Evolutionary conservation across 768 basidiomycete genomes (phyloP).

Genomic region (Russula lepida): DNA sequence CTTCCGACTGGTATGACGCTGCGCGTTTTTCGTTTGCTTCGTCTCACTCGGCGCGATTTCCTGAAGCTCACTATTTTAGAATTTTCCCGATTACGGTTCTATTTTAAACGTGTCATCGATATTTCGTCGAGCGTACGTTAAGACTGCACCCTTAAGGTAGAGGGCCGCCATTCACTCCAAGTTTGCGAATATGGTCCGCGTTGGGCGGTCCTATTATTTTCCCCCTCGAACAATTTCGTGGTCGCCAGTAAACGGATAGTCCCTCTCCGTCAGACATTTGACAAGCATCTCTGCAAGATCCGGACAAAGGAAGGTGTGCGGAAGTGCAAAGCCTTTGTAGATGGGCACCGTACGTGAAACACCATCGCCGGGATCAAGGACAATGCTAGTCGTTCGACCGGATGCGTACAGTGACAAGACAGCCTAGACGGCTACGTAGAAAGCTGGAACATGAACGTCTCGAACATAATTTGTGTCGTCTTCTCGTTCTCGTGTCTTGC

Average conservation of each 20-base stretch:
- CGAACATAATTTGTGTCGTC: conserved; percentile 77
- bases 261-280: conserved; percentile 84
- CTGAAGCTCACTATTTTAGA: too few relatives aligned
- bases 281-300: conserved; percentile 80
- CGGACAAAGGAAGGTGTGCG: conserved; percentile 87
- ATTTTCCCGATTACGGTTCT: too few relatives aligned
- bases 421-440: conserved; percentile 68
- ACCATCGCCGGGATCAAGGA: conserved; percentile 94
- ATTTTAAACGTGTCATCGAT: too few relatives aligned
- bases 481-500: conserved; percentile 67
- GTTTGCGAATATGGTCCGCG: too few relatives aligned
- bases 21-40: too few relatives aligned
- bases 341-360: conserved; percentile 95
- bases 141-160: too few relatives aligned
- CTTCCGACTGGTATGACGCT: too few relatives aligned
- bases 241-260: conserved; percentile 92
- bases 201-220: too few relatives aligned
- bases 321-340: conserved; percentile 89
- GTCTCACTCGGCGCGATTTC: too few relatives aligned
- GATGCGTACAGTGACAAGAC: conserved; percentile 81
- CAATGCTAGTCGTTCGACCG: conserved; percentile 91
- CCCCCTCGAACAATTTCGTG: too few relatives aligned
- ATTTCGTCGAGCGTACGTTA: too few relatives aligned
- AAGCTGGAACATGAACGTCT: conserved; percentile 67
- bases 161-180: too few relatives aligned